Evolutionary conservation across 164 flowering plant genomes (phyloP), one percentile per base, ranked within the genome.

Genomic region (Vitis rotundifolia): DNA sequence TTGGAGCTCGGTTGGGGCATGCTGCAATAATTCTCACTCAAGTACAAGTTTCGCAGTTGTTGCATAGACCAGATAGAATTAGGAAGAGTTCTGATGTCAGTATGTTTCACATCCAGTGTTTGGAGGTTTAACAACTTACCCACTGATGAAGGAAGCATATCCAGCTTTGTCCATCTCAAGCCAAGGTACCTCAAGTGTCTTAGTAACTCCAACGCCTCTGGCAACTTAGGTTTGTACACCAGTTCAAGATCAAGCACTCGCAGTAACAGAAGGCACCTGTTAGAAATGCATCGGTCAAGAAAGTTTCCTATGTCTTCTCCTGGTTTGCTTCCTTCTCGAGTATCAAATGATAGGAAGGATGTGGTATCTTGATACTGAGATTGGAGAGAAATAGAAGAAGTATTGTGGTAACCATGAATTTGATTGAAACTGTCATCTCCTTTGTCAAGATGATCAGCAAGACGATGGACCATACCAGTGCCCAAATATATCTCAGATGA

Each of bases 201-300:
- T 11, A 82, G 60, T 2, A 71, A 47, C 2, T 76, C 79, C 1
- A 82, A 48, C 31, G 71, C n/a, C 3, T 79, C 61, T 11, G 85
- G 81, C 12, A 82, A 44, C 5, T 19, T 16, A 12, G 85, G 81
- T 16, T 68, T 71, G 55, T 70, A 73, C 2, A 79, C 82, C 0
- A 76, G 69, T 26, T 77, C 81, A 0, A 82, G 71, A 63, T 79
- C 83, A 58, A 82, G 76, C 50, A 79, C 79, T 47, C 67, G 62
- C 31, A 82, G 79, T 58, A 75, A 19, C 31, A 71, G 64, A n/a
- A 73, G 66, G 8, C 75, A 56, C 10, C 19, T 48, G 3, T 60
- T 22, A 11, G 48, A 55, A 22, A 11, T 22, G 9, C 2, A 1
- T 9, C 5, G 50, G 19, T 10, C 13, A 8, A 4, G 11, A 26